Percentiles rank a stretch among this genome's conserved stretches.
These are phyloP conservation scores for Aspergillus carbonarius DNA, from an alignment of 2,329 filamentous ascomycete species.

Conservation along the genomic window DNA sequence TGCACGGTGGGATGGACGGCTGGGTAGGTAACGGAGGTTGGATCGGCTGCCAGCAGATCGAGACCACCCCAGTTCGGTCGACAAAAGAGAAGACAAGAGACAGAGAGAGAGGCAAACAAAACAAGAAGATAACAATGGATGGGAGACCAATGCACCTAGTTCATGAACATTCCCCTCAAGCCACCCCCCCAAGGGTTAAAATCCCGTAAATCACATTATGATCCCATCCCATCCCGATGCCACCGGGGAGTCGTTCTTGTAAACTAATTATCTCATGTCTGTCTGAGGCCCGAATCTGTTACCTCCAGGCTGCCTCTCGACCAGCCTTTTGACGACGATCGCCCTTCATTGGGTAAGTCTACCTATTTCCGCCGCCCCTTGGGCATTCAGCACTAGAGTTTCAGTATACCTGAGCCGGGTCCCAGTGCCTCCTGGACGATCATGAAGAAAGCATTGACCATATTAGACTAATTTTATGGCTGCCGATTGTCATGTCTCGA, in stretches of 20 bases:
- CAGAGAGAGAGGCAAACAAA: background rate
- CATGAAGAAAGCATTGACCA: too few relatives aligned
- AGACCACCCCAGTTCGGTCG: background rate
- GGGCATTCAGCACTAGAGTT: background rate
- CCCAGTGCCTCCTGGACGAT: too few relatives aligned
- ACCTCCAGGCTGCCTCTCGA: slow-evolving; percentile 8
- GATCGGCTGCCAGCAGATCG: background rate
- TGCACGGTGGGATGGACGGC: background rate
- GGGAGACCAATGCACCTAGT: background rate
- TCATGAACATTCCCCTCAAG: background rate
- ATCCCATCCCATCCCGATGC: background rate
- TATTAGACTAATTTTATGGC: background rate
- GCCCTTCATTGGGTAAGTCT: slow-evolving; percentile 4
- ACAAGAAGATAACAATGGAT: background rate
- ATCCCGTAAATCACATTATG: too few relatives aligned
- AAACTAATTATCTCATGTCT: background rate
- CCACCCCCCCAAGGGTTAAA: background rate
- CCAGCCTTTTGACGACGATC: slow-evolving; percentile 19
- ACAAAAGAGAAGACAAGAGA: background rate
- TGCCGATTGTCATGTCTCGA: background rate
- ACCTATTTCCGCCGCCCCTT: background rate
- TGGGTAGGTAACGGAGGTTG: background rate
- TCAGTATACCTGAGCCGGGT: background rate
- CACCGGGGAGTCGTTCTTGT: background rate
- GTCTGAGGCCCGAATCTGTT: background rate